Evolutionary conservation across 208 protist species (phyloP), one percentile per base, ranked within the genome.

Genomic region (Naegleria fowleri): DNA sequence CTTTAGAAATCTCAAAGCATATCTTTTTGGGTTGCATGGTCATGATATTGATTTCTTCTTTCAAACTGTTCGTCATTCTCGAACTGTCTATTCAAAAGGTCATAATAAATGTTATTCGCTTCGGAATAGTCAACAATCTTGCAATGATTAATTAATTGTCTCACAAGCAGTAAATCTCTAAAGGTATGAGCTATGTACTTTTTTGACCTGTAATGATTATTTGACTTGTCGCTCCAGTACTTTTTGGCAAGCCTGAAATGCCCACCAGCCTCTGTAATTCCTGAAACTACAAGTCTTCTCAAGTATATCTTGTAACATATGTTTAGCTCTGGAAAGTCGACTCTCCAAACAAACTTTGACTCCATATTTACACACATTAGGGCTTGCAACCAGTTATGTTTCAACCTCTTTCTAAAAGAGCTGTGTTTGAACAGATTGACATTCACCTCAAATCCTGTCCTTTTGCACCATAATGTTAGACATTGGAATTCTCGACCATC

Each of bases 131-230:
- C 29, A 5, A 67, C n/a, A 40, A 89, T 89, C 29, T 29, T 33
- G 1, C 0, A 0, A 0, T 40, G 25, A 29, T 89, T 7, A 29
- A 41, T 25, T 43, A 89, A n/a, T 89, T 89, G 86, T 6, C 11
- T 67, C 5, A 6, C 48, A 33, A 89, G 59, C 22, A 89, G 5
- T n/a, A 89, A 39, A 89, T 89, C 86, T 67, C 86, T 1, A 40
- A 89, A 67, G 5, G 86, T 40, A 67, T 89, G 86, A 75, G 22
- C 29, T 15, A 89, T 38, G 39, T 89, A 89, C 29, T 89, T 88
- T 58, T 88, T 88, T 25, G 16, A 29, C 11, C 9, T 43, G n/a
- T 88, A 88, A 41, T 5, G 29, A 13, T 89, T 40, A 33, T 22
- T 19, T 36, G 5, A n/a, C 5, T 51, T 38, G 13, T 11, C 16